Evolutionary conservation across 306 rosid species (phyloP).

Genomic region (Ormosia semicastrata): DNA sequence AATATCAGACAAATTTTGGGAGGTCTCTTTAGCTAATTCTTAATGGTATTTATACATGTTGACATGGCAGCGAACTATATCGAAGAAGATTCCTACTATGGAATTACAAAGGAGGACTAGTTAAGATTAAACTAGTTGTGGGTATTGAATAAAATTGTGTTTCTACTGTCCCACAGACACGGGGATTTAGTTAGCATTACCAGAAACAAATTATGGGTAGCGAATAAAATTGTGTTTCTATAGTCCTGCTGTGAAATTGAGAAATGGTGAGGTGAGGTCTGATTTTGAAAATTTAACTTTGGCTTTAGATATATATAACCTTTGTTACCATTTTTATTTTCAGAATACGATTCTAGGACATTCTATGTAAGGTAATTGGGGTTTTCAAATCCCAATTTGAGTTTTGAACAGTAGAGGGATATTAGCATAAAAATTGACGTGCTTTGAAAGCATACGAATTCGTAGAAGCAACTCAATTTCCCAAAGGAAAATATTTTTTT

Average conservation of each 20-base stretch:
- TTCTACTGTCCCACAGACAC: too few species aligned
- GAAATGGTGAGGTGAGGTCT: too few species aligned
- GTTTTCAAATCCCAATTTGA: not conserved
- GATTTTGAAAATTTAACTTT: not conserved
- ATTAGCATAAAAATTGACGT: not conserved
- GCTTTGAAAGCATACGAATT: not conserved
- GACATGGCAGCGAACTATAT: not conserved
- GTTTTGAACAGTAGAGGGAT: not conserved
- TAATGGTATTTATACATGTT: not conserved
- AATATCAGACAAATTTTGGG: not conserved
- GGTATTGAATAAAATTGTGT: not conserved
- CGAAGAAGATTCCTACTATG: not conserved
- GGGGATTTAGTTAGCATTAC: not conserved
- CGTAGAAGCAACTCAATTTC: not conserved
- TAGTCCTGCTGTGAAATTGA: too few species aligned
- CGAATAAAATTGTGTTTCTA: too few species aligned
- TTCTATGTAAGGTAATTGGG: slow-evolving; percentile 3
- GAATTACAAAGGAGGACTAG: not conserved
- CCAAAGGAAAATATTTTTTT: not conserved
- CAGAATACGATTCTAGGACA: not conserved
- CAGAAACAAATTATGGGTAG: not conserved
- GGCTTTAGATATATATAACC: not conserved
- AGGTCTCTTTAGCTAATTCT: not conserved
- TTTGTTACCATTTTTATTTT: not conserved
- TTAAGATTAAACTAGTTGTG: not conserved